These are phyloP conservation scores for Arachnopeziza araneosa DNA, from an alignment of 2,329 filamentous ascomycete species.

Conservation along the genomic window DNA sequence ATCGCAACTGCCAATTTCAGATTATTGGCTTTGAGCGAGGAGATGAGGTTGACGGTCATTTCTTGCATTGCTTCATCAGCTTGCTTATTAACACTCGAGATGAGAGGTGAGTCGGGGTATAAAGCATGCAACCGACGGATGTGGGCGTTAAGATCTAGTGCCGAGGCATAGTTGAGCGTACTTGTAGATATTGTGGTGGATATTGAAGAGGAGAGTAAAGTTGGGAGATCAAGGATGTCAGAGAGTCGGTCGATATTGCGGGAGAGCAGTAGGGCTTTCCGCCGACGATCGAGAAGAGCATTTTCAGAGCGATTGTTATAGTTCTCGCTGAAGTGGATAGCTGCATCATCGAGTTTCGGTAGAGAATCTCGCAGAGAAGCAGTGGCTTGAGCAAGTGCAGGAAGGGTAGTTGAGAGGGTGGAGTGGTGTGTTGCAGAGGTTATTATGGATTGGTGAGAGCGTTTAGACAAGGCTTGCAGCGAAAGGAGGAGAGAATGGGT, in stretches of 20 bases:
- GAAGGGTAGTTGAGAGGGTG: conserved; percentile 68
- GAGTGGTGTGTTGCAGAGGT: conserved; percentile 72
- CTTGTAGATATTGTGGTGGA: conserved; percentile 39
- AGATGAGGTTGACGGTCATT: conserved; percentile 80
- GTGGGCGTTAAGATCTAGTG: conserved; percentile 88
- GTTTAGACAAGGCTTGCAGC: conserved; percentile 82
- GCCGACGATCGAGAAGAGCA: conserved; percentile 64
- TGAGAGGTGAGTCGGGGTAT: conserved; percentile 72
- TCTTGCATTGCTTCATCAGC: conserved; percentile 83
- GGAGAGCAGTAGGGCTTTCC: conserved; percentile 73
- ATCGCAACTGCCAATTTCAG: conserved; percentile 88
- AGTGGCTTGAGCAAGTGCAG: conserved; percentile 59
- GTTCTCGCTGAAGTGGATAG: conserved; percentile 73
- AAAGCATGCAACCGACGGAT: conserved; percentile 79
- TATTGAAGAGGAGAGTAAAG: conserved; percentile 75
- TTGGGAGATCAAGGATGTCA: conserved; percentile 85
- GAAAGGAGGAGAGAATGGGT: conserved; percentile 77
- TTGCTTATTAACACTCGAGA: conserved; percentile 67
- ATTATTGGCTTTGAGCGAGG: conserved; percentile 66
- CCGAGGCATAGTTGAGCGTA: conserved; percentile 75
- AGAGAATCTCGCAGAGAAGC: conserved; percentile 64
- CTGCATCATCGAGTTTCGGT: conserved; percentile 72
- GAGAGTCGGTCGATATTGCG: conserved; percentile 85
- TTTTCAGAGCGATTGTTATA: conserved; percentile 72
- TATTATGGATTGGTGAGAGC: conserved; percentile 81